These are phyloP conservation scores for Helotiales sp. DNA, from an alignment of 2,329 filamentous ascomycete species.

Conservation along the genomic window DNA sequence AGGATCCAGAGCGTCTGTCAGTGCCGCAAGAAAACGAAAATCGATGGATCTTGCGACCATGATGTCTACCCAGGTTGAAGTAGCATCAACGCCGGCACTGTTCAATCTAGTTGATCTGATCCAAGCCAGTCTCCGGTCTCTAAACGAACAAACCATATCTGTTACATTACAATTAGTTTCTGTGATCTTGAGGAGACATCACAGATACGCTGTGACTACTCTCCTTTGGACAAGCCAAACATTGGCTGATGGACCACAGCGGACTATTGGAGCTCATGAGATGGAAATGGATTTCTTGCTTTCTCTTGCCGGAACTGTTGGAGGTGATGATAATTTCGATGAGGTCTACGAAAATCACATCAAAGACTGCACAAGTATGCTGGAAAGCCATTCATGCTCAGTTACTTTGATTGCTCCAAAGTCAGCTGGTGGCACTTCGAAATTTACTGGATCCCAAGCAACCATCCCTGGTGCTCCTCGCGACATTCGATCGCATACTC, in stretches of 20 bases:
- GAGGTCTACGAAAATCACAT: constrained; percentile 74
- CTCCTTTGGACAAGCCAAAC: constrained; percentile 71
- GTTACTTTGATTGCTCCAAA: constrained; percentile 69
- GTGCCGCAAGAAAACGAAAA: constrained; percentile 78
- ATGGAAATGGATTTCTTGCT: constrained; percentile 76
- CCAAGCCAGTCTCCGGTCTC: constrained; percentile 80
- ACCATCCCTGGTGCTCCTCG: constrained; percentile 64
- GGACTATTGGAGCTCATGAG: constrained; percentile 76
- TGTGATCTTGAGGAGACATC: constrained; percentile 84
- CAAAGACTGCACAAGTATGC: constrained; percentile 69
- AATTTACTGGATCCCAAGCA: constrained; percentile 59
- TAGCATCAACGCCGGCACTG: constrained; percentile 77
- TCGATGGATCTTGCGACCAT: constrained; percentile 86
- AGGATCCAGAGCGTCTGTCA: constrained; percentile 57
- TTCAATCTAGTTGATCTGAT: constrained; percentile 95
- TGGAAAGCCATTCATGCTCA: constrained; percentile 78
- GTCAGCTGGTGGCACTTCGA: constrained; percentile 59
- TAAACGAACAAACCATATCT: constrained; percentile 85
- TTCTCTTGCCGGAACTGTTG: constrained; percentile 69
- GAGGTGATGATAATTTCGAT: constrained; percentile 72
- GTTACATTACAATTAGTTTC: constrained; percentile 88
- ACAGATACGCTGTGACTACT: constrained; percentile 81
- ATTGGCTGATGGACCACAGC: constrained; percentile 57
- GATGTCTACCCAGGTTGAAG: constrained; percentile 75
- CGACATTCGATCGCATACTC: constrained; percentile 64